phyloP scores from a whole-genome alignment of 129 eudicot species.

The Rutidosis leptorrhynchoides region DNA sequence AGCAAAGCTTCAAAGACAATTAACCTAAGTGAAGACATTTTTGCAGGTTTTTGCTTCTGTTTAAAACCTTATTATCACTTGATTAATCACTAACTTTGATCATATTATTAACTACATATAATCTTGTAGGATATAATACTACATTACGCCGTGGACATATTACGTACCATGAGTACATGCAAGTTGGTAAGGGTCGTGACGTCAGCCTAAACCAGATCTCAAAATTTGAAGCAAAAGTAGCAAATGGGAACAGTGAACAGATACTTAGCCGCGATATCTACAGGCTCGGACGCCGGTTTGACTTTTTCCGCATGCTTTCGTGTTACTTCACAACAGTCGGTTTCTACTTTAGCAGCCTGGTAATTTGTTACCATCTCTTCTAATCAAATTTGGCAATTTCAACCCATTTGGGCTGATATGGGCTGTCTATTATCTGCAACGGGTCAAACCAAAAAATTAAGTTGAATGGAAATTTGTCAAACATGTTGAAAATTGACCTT shows the following conservation, averaged over 20 bases:
- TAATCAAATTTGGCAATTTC: not conserved
- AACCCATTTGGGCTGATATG: not conserved
- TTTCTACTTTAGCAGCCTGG: conserved; percentile 90
- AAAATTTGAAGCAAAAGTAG: conserved; percentile 93
- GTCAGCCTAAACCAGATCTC: conserved; percentile 94
- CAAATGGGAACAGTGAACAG: conserved; percentile 97
- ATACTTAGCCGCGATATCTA: conserved; percentile 84
- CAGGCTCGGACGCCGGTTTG: conserved; percentile 95
- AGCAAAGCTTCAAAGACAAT: conserved; percentile 97
- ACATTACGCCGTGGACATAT: conserved; percentile 72
- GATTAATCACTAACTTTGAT: not conserved
- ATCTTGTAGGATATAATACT: conserved; percentile 67
- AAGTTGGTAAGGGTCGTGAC: conserved; percentile 98
- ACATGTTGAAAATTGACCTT: not conserved
- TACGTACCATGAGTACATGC: conserved; percentile 93
- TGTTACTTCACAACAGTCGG: conserved; percentile 92
- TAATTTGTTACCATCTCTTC: conserved; percentile 30
- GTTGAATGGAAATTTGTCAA: not conserved
- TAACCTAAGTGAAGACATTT: conserved; percentile 92
- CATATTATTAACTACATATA: not conserved
- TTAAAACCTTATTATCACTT: not conserved
- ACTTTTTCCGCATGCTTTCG: conserved; percentile 97
- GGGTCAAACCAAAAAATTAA: not conserved
- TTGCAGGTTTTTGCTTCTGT: conserved; percentile 52
- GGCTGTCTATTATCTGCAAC: not conserved